phyloP scores from a whole-genome alignment of 139 green algal species.

The Zygnema cylindricum region DNA sequence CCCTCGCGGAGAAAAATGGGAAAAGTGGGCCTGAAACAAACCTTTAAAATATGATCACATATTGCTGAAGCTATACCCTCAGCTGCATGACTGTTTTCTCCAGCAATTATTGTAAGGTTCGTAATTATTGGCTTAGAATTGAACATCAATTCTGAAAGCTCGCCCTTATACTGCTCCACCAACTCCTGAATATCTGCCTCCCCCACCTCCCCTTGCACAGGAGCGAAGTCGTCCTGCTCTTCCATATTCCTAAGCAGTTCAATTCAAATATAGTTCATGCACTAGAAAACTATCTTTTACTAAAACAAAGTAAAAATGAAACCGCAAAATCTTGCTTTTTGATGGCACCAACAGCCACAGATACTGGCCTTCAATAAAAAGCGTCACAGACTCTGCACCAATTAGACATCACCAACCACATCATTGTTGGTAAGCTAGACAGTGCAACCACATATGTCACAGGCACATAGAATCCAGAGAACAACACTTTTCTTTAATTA shows the following conservation, averaged over 20 bases:
- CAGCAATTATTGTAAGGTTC: conserved; percentile 65
- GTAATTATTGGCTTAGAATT: conserved; percentile 67
- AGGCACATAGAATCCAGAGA: not conserved
- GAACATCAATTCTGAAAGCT: conserved; percentile 60
- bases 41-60: conserved; percentile 39
- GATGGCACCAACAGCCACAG: not conserved
- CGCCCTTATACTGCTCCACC: conserved; percentile 50
- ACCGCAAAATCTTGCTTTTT: too few species aligned
- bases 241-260: too few species aligned
- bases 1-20: not conserved
- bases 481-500: not conserved
- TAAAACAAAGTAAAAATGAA: too few species aligned
- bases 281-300: too few species aligned
- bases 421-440: not conserved
- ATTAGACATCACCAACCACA: not conserved
- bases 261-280: too few species aligned
- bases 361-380: not conserved
- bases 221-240: not conserved
- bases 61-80: not conserved
- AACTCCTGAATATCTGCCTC: conserved; percentile 40
- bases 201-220: not conserved
- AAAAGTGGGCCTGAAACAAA: not conserved
- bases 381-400: not conserved
- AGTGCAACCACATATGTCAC: not conserved
- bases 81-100: conserved; percentile 52